Conservation (phyloP, 306 rosid genomes). For the Cucumis cinereus region DNA sequence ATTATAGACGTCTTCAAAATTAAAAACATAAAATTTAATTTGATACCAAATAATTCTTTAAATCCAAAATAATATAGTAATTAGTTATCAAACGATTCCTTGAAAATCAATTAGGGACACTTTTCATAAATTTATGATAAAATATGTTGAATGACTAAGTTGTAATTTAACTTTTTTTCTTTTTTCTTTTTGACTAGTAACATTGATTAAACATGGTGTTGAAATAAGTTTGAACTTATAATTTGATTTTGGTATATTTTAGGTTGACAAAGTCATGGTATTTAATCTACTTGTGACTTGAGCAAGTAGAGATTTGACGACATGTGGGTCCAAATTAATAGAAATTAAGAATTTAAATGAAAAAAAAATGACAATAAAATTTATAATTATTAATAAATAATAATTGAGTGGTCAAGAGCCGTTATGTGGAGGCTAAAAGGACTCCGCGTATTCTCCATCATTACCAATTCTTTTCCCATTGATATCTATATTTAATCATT, state of each 20-base stretch:
- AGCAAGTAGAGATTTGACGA: background rate
- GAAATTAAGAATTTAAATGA: background rate
- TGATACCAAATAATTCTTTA: too few species aligned
- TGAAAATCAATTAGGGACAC: too few species aligned
- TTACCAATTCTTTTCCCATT: background rate
- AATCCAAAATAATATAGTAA: too few species aligned
- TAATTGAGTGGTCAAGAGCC: background rate
- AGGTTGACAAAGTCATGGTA: background rate
- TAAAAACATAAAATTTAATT: too few species aligned
- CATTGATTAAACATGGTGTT: background rate
- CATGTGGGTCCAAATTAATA: background rate
- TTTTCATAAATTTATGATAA: too few species aligned
- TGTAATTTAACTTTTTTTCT: too few species aligned
- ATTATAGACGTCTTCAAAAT: too few species aligned
- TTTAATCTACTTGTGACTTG: background rate
- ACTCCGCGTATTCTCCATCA: slow-evolving; percentile 4
- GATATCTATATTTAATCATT: background rate
- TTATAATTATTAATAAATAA: too few species aligned
- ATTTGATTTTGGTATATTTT: background rate
- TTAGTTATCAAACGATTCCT: too few species aligned
- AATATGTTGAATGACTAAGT: too few species aligned
- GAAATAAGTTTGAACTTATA: background rate
- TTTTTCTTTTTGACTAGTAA: too few species aligned
- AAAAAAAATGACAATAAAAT: background rate
- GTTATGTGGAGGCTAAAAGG: background rate